Conservation (phyloP, 192 early-diverging fungal species). For the Entomortierella lignicola region DNA sequence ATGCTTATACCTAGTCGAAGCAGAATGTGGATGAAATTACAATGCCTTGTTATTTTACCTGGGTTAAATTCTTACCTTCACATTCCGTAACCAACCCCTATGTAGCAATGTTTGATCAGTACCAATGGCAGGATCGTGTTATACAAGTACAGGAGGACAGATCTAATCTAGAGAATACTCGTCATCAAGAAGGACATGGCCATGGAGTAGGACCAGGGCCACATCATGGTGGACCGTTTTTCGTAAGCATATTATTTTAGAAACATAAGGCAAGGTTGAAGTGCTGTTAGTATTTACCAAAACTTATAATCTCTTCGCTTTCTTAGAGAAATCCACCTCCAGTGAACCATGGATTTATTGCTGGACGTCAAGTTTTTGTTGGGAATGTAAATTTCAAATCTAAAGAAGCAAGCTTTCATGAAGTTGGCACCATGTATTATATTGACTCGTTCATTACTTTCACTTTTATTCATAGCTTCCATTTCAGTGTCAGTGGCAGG, state of each 20-base stretch:
- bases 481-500: conserved; percentile 83
- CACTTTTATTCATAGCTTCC: conserved; percentile 65
- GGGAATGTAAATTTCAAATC: conserved; percentile 70
- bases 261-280: no score
- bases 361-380: conserved; percentile 70
- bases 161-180: conserved; percentile 59
- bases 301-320: not conserved
- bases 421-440: no score
- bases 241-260: conserved; percentile 13
- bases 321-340: conserved; percentile 27
- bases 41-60: not conserved
- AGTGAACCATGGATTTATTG: conserved; percentile 33
- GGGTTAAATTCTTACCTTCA: no score
- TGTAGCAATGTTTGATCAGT: conserved; percentile 69
- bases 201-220: conserved; percentile 3
- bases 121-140: conserved; percentile 76
- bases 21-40: not conserved
- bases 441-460: no score
- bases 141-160: conserved; percentile 82
- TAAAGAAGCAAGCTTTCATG: no score
- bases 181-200: conserved; percentile 2
- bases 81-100: not conserved
- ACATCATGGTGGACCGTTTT: conserved; percentile 11
- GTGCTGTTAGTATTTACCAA: no score
- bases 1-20: conserved; percentile 1